Conservation (phyloP, 2,329 filamentous ascomycete genomes). For the Fusarium virguliforme region DNA sequence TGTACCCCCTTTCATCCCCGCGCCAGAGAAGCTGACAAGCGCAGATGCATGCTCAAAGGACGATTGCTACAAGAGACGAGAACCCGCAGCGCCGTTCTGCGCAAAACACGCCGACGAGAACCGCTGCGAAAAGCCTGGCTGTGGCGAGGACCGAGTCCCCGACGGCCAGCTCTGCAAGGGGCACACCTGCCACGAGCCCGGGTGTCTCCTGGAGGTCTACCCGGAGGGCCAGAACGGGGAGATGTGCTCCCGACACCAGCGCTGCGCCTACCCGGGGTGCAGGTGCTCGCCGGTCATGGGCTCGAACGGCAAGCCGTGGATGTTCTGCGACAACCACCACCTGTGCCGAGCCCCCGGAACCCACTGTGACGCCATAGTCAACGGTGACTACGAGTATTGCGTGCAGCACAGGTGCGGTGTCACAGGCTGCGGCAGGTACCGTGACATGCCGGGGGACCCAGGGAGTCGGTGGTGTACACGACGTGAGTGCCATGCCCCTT, state of each 20-base stretch:
- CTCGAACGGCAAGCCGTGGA: background rate
- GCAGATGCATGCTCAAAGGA: conserved; percentile 26
- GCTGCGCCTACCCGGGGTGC: conserved; percentile 32
- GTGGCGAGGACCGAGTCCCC: conserved; percentile 15
- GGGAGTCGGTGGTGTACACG: conserved; percentile 28
- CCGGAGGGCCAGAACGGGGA: background rate
- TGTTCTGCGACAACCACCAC: conserved; percentile 33
- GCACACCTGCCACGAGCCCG: conserved; percentile 20
- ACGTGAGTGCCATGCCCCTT: conserved; percentile 22
- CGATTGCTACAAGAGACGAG: conserved; percentile 16
- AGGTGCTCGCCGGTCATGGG: background rate
- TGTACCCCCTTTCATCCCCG: fast-evolving
- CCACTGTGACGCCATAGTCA: conserved; percentile 26
- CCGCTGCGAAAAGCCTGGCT: conserved; percentile 9
- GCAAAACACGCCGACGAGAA: conserved; percentile 16
- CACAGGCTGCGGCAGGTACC: conserved; percentile 5
- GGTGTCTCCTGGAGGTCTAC: conserved; percentile 11
- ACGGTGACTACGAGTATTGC: conserved; percentile 22
- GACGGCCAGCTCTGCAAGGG: conserved; percentile 15
- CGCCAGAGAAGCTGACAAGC: background rate
- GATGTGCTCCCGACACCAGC: conserved; percentile 36
- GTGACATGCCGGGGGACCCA: conserved; percentile 16
- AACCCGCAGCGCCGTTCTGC: conserved; percentile 17
- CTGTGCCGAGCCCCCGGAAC: conserved; percentile 20
- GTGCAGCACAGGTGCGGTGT: conserved; percentile 33